Evolutionary conservation across 2,329 filamentous ascomycete genomes (phyloP).

Genomic region (Fusarium sulawesiense): DNA sequence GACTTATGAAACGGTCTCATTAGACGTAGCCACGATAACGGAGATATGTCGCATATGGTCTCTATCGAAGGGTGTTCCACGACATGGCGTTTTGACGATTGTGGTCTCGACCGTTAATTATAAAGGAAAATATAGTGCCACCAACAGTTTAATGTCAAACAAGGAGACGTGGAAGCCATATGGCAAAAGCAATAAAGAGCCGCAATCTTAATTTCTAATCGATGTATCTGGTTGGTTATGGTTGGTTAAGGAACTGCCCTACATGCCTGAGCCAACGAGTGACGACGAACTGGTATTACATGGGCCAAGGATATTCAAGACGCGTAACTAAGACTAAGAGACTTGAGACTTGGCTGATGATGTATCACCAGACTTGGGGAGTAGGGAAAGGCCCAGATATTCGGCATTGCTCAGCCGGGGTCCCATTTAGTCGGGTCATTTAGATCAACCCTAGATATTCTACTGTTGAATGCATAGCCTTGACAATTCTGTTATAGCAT

Average conservation of each 20-base stretch:
- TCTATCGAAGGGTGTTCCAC: neutral
- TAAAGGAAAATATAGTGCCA: neutral
- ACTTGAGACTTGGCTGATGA: constrained; percentile 12
- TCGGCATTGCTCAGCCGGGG: constrained; percentile 25
- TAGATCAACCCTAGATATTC: constrained; percentile 3
- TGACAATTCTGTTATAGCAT: neutral
- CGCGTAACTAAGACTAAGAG: constrained; percentile 4
- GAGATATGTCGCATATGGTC: constrained; percentile 8
- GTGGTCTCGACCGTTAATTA: constrained; percentile 7
- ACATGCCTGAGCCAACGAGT: neutral
- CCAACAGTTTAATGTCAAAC: neutral
- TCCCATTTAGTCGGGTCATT: constrained; percentile 31
- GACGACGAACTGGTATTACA: constrained; percentile 18
- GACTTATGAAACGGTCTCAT: constrained; percentile 1
- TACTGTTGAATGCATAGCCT: constrained; percentile 15
- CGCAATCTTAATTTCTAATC: neutral
- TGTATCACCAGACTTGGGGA: constrained; percentile 2
- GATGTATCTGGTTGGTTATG: neutral
- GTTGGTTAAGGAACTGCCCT: neutral
- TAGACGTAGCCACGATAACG: constrained; percentile 20
- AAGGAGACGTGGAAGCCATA: neutral
- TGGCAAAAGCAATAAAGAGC: constrained; percentile 21
- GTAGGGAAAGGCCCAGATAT: constrained; percentile 4
- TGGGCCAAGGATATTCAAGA: constrained; percentile 24
- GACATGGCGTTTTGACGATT: constrained; percentile 1